Evolutionary conservation across 2,329 filamentous ascomycete species (phyloP), one percentile per base, ranked within the genome.

Genomic region (Hypoxylon sp.): DNA sequence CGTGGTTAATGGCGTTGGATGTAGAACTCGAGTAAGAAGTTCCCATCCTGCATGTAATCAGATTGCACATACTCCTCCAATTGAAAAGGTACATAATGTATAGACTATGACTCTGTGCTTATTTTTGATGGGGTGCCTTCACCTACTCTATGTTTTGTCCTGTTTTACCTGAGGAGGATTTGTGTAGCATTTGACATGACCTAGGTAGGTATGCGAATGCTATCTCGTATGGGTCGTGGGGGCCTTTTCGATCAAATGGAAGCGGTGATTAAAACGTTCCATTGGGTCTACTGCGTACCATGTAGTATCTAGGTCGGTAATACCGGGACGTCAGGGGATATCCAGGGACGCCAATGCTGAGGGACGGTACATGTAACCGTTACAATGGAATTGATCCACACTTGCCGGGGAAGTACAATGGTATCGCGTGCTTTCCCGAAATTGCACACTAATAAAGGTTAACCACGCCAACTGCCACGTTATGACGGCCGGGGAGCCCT

Each of bases 191-290:
- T 25, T 25, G 25, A 25, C 25, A 5, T n/a, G n/a, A n/a, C n/a
- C n/a, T n/a, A n/a, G n/a, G n/a, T n/a, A n/a, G n/a, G n/a, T n/a
- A 30, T 30, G 28, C 6, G 28, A 30, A 30, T 30, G 28, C 7
- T 9, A 30, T 30, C 28, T 30, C 28, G 28, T 30, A 30, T 17
- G n/a, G n/a, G 5, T 9, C 17, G 36, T n/a, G 36, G 36, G 36
- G 36, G 5, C 36, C 7, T 49, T 21, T n/a, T 38, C 21, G 32
- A 34, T 38, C 50, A 5, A 28, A n/a, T 30, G 28, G 48, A 32
- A 43, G 25, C 34, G 38, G 53, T 59, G 43, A 62, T 59, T 63
- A 56, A 60, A 56, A 55, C 53, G 64, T 63, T 63, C 38, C 60
- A 67, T 67, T 32, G 34, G 43, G 53, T 19, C 38, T 34, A 23